Evolutionary conservation across 164 flowering plant genomes (phyloP).

Genomic region (Kingdonia uniflora): DNA sequence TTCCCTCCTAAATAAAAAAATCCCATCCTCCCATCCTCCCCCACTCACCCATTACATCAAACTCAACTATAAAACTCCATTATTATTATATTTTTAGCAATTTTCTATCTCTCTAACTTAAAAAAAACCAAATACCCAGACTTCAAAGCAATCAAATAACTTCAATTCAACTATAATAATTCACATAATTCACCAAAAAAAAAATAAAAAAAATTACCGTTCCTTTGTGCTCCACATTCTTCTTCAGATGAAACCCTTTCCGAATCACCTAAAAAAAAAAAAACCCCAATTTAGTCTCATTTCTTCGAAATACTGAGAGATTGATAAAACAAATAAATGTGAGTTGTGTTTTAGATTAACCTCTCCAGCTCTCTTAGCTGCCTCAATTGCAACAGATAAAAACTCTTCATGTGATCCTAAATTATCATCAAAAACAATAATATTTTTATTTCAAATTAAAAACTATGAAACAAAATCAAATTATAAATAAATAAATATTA

Average conservation of each 20-base stretch:
- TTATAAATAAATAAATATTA: neutral
- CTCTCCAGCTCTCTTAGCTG: conserved; percentile 85
- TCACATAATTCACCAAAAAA: neutral
- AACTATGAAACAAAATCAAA: neutral
- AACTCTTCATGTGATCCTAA: conserved; percentile 41
- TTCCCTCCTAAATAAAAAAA: no score
- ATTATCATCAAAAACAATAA: neutral
- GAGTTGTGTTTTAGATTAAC: conserved; percentile 15
- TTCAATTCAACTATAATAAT: neutral
- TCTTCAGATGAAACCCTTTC: conserved; percentile 56
- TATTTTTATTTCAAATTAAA: neutral
- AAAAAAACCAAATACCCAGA: no score
- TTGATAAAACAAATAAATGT: neutral
- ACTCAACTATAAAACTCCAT: no score
- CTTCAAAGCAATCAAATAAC: no score
- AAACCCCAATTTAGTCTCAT: neutral
- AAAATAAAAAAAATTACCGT: neutral
- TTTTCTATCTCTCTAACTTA: no score
- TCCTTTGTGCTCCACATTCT: conserved; percentile 85
- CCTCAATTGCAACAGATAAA: conserved; percentile 62
- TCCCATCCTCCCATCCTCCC: no score
- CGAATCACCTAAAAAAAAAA: conserved; percentile 53
- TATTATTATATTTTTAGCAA: no score
- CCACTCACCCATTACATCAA: no score
- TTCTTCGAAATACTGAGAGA: neutral